Percentiles rank a stretch among this genome's conserved stretches.
Evolutionary conservation across 2,329 filamentous ascomycete species (phyloP).

Genomic region (Cytospora leucostoma): DNA sequence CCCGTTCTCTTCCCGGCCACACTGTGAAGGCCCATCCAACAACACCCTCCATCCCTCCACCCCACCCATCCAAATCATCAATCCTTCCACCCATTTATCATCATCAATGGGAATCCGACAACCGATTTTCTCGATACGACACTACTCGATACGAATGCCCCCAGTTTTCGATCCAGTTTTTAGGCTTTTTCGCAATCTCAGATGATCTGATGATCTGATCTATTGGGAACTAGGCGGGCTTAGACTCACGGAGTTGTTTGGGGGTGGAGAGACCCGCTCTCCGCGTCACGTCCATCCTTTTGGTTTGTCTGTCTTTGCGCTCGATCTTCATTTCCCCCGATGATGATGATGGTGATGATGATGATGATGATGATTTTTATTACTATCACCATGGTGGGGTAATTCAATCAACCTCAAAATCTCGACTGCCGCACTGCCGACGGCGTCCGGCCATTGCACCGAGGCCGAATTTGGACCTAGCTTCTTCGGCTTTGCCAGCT

Average conservation of each 20-base stretch:
- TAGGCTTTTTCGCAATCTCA: neutral
- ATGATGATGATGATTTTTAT: too few relatives aligned
- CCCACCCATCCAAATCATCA: too few relatives aligned
- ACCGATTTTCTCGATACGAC: neutral
- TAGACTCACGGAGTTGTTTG: neutral
- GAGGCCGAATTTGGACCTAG: neutral
- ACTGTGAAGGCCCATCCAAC: too few relatives aligned
- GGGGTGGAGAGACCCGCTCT: neutral
- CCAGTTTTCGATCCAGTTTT: neutral
- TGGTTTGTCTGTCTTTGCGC: neutral
- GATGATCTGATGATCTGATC: neutral
- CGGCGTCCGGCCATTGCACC: too few relatives aligned
- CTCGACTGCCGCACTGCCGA: neutral
- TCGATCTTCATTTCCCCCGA: too few relatives aligned
- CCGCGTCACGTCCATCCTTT: neutral
- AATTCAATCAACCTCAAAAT: neutral
- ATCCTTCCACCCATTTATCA: too few relatives aligned
- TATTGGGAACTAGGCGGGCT: neutral
- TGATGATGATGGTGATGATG: neutral
- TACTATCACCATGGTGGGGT: too few relatives aligned
- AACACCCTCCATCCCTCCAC: too few relatives aligned
- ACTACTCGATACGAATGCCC: neutral
- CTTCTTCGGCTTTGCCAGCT: neutral
- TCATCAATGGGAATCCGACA: neutral
- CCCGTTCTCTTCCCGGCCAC: too few relatives aligned